Base-by-base conservation (phyloP, 139 green algal species). In the Edaphochlamys debaryana region DNA sequence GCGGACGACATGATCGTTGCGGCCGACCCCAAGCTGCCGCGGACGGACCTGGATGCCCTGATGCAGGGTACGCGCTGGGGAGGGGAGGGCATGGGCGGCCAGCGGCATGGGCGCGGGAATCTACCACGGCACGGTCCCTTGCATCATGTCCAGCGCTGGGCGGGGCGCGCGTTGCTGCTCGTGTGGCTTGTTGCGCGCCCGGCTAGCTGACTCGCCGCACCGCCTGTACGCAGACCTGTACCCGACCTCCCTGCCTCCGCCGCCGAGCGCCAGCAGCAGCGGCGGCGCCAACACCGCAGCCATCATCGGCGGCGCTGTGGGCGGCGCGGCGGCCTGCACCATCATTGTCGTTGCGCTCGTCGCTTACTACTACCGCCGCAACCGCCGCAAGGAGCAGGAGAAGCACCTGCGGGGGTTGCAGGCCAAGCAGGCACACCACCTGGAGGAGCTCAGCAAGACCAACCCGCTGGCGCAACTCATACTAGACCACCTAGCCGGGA, bases 401-500 rank as follows among this genome's bases (percentile, higher is more conserved):
- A n/a, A 54, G 45, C 38, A 54, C 3, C 63, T 73, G 22, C 76
- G 62, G 4, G 63, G 42, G 17, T 22, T 82, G 25, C 64, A 69
- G 64, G 64, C 34, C 34, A 41, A 42, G 34, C 34, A 41, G 62
- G 42, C 62, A 11, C 19, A 37, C 32, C 76, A 82, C 11, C 63
- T 82, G 42, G 42, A 66, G 62, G 76, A 73, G 76, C 76, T 82
- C 4, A 66, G 42, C n/a, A 73, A 73, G 17, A 56, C 58, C 32
- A 82, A 82, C n/a, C 76, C 76, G 20, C 42, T 82, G 32, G 76
- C 76, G 7, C 63, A 82, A 23, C 42, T 82, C 6, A 82, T 82
- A 32, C 42, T 82, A 6, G 76, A 82, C 32, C 76, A 82, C 64
- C 76, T 82, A 42, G 76, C 76, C 2, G 76, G 76, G 0, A 73